A percentile compares a stretch with the other conserved stretches of the same genome.
Evolutionary conservation across 148 eudicot species (phyloP).

Genomic region (Vaccinium myrtillus): DNA sequence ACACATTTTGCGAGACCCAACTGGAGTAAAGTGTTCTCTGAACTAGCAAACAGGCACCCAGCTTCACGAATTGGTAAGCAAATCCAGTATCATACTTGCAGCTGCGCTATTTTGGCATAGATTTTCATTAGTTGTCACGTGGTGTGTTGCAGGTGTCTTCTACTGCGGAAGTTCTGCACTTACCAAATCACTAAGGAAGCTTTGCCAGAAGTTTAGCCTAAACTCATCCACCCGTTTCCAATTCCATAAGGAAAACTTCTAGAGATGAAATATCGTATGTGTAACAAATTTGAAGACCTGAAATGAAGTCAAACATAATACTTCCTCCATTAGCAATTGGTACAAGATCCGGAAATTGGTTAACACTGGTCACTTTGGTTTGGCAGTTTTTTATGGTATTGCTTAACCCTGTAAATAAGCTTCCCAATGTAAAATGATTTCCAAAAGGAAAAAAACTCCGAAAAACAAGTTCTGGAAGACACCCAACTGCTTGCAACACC

Average conservation of each 20-base stretch:
- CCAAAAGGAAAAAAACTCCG: too few species aligned
- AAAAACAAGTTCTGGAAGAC: too few species aligned
- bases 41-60: conserved; percentile 45
- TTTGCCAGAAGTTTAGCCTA: conserved; percentile 80
- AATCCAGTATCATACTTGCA: neutral
- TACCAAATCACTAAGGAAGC: conserved; percentile 55
- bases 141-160: conserved; percentile 77
- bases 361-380: neutral
- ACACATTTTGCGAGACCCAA: conserved; percentile 99
- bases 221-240: conserved; percentile 69
- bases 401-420: neutral
- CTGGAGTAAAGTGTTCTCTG: conserved; percentile 81
- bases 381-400: neutral
- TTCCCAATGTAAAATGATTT: neutral
- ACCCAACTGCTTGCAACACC: too few species aligned
- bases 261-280: neutral
- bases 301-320: neutral
- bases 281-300: neutral
- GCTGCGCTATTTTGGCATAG: neutral
- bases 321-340: neutral
- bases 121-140: neutral
- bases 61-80: conserved; percentile 63
- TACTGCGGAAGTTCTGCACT: conserved; percentile 86
- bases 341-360: neutral
- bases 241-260: conserved; percentile 69